Percentiles rank a stretch among this genome's conserved stretches.
phyloP scores from a whole-genome alignment of 2,329 filamentous ascomycete genomes.

The Aschersonia sp. region DNA sequence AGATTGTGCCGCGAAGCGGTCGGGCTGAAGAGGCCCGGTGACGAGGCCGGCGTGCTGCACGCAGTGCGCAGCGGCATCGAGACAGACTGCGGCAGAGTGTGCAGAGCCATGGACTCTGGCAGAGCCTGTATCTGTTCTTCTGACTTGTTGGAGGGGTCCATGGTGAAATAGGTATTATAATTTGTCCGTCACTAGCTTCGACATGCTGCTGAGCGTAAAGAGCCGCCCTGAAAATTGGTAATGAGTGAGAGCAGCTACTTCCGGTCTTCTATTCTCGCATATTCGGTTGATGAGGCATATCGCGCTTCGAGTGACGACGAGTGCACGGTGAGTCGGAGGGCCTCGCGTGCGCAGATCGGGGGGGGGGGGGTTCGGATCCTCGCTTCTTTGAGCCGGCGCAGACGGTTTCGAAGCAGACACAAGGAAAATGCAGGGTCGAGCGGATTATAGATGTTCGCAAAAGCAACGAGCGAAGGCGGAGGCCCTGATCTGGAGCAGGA shows the following conservation, averaged over 20 bases:
- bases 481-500: conserved; percentile 2
- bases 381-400: background rate
- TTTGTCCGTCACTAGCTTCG: conserved; percentile 4
- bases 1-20: conserved; percentile 25
- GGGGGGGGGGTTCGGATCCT: background rate
- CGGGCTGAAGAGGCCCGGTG: conserved; percentile 47
- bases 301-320: background rate
- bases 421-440: background rate
- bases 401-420: background rate
- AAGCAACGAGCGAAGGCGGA: background rate
- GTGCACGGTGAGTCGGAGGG: background rate
- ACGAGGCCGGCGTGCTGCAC: conserved; percentile 43
- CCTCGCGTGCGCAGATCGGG: background rate
- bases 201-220: conserved; percentile 5
- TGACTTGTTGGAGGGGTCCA: conserved; percentile 6
- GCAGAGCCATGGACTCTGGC: conserved; percentile 10
- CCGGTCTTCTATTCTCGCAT: conserved; percentile 7
- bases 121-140: conserved; percentile 1
- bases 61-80: conserved; percentile 32
- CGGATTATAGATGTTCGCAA: background rate
- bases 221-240: background rate
- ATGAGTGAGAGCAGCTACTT: conserved; percentile 3
- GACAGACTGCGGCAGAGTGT: conserved; percentile 18
- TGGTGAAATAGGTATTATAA: conserved; percentile 3
- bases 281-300: background rate